Base-by-base conservation (phyloP, 345 rosid genomes). In the Gossypium rotundifolium region DNA sequence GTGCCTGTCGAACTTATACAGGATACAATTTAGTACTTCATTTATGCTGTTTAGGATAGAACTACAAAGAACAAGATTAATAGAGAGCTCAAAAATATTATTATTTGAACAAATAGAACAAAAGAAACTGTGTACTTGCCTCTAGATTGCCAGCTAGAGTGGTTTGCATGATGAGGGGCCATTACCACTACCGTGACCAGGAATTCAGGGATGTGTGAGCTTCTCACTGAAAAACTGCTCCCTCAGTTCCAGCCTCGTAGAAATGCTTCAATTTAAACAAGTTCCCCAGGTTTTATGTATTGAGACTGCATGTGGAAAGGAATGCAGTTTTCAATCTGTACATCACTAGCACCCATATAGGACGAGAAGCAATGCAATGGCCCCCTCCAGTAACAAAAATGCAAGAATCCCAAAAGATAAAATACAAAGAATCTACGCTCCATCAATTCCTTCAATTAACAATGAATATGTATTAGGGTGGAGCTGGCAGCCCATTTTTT, bases 401-500 rank as follows among this genome's bases (percentile, higher is more conserved):
- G n/a, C 49, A 38, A 74, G 61, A 73, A 55, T 71, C n/a, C 12
- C 23, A 71, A 16, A 33, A 20, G 42, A 74, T 12, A 65, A 7
- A 22, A 18, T 59, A 52, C n/a, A 38, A 54, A 66, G 17, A 60
- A 9, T 44, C 76, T 80, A 86, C 22, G 81, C 66, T 76, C 77
- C 83, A 73, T 84, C 90, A 73, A 89, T 83, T 77, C 88, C 96
- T 80, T 85, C 88, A 49, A 80, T 80, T 70, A 94, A 80, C 80
- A 89, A 70, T 40, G 83, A 75, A 82, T 90, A 87, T 4, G 97
- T 94, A 71, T 73, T 80, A 62, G 94, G 85, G 81, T 90, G 88
- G 70, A 89, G 76, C 73, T 73, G 79, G 83, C 88, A 88, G 40
- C 88, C 89, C 59, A 58, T 86, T 72, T 80, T 79, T 82, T 91